Base-by-base conservation (phyloP, 306 rosid genomes). In the Quercus alba region DNA sequence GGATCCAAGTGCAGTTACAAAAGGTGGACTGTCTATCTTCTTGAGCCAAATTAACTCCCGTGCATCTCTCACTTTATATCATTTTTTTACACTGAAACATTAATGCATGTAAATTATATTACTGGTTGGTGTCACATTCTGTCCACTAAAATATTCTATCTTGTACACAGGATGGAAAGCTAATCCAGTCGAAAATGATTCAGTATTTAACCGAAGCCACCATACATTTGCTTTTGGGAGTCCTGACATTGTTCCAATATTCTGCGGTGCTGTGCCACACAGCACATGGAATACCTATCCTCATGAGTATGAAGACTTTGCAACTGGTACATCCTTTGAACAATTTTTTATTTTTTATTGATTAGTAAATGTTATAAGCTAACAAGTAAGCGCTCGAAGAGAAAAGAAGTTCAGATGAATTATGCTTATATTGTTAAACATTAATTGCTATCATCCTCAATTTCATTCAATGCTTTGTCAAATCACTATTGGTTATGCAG, bases 1-100 rank as follows among this genome's bases (percentile, higher is more conserved):
- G 81, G 98, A 93, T 84, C 98, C 98, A 35, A 93, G 98, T 80
- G 98, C 98, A 19, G 98, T 93, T 4, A 90, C 97, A 12, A 93
- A 93, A 90, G 98, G 98, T 91, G 44, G 56, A 52, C 61, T 76
- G 54, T 79, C 57, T 70, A 44, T 41, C 20, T 55, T 75, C 25
- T 26, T 62, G 41, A 68, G 8, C 52, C 61, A 41, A 19, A 14
- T 49, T 49, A 19, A 5, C 23, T 14, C 54, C 41, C 10, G 9
- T 70, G 30, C 20, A n/a, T 57, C 55, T 70, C 69, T 81, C 28
- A 75, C 62, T 66, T 2, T 23, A 18, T 33, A 4, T 35, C 13
- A 26, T 33, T 28, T 20, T 20, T 13, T 41, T 20, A 41, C 18
- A 28, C 74, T 52, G 44, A 7, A 15, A n/a, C 54, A 46, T 11